Evolutionary conservation across 2,329 filamentous ascomycete genomes (phyloP).

Genomic region (Diaporthe sp.): DNA sequence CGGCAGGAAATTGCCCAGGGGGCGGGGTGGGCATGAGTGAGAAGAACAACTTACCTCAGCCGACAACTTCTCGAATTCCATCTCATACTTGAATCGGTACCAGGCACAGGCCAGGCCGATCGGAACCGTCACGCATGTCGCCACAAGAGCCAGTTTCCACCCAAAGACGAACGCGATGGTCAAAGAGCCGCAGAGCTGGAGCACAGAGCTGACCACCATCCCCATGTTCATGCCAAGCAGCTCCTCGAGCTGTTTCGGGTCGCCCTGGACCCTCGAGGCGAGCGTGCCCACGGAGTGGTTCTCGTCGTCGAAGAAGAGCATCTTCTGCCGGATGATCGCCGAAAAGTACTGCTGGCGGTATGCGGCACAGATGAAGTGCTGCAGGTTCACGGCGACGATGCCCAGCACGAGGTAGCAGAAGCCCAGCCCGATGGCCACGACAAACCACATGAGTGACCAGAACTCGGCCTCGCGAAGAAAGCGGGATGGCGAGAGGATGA

Average conservation of each 20-base stretch:
- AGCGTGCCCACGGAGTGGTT: conserved; percentile 72
- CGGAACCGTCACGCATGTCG: conserved; percentile 71
- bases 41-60: conserved; percentile 56
- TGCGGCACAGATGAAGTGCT: conserved; percentile 62
- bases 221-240: conserved; percentile 75
- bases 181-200: conserved; percentile 75
- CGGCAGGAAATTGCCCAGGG: neutral
- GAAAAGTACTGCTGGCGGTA: conserved; percentile 74
- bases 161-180: conserved; percentile 79
- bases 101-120: conserved; percentile 62
- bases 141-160: conserved; percentile 82
- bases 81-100: conserved; percentile 69
- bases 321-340: conserved; percentile 70
- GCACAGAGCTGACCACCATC: conserved; percentile 72
- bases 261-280: conserved; percentile 67
- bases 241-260: conserved; percentile 73
- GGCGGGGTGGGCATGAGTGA: too few species aligned
- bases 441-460: conserved; percentile 76
- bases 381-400: conserved; percentile 59
- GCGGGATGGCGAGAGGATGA: conserved; percentile 49
- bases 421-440: conserved; percentile 35
- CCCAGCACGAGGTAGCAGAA: conserved; percentile 61
- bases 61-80: conserved; percentile 79
- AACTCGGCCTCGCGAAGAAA: conserved; percentile 61
- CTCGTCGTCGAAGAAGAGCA: conserved; percentile 72